A percentile compares a stretch with the other conserved stretches of the same genome.
phyloP scores from a whole-genome alignment of 2,329 filamentous ascomycete species.

The Aspergillus alliaceus region DNA sequence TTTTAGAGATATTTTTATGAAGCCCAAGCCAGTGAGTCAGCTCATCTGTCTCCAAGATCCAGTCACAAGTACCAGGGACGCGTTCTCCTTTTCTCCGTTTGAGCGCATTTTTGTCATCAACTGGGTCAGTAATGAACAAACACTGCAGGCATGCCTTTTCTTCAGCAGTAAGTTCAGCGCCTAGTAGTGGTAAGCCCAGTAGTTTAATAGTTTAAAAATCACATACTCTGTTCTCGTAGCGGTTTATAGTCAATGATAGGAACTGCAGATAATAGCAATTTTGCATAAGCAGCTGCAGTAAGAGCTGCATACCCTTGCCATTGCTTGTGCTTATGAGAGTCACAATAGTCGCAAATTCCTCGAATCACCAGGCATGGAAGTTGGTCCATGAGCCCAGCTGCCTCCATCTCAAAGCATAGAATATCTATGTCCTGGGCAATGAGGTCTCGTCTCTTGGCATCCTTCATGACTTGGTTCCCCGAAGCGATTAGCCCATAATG shows the following conservation, averaged over 20 bases:
- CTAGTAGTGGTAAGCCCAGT: no score
- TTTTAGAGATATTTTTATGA: neutral
- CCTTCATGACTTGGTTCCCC: slow-evolving; percentile 24
- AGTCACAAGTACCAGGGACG: neutral
- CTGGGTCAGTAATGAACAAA: neutral
- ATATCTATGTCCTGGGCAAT: slow-evolving; percentile 16
- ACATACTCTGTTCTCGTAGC: no score
- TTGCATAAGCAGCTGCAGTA: no score
- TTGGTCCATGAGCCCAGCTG: slow-evolving; percentile 20
- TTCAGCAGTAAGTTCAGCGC: neutral
- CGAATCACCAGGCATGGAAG: slow-evolving; percentile 6
- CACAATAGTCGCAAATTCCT: neutral
- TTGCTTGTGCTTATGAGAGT: no score
- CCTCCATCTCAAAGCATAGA: no score
- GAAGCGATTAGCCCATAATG: slow-evolving; percentile 28
- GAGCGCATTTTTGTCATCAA: neutral
- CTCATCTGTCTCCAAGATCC: neutral
- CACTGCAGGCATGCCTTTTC: neutral
- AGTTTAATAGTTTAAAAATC: no score
- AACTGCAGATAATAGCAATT: no score
- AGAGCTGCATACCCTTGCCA: no score
- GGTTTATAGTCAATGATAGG: no score
- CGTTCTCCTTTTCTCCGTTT: neutral
- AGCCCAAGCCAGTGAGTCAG: neutral
- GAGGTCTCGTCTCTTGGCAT: slow-evolving; percentile 16